These are phyloP conservation scores for Ceratobasidium sp. DNA, from an alignment of 1,284 basidiomycete species.

Conservation along the genomic window DNA sequence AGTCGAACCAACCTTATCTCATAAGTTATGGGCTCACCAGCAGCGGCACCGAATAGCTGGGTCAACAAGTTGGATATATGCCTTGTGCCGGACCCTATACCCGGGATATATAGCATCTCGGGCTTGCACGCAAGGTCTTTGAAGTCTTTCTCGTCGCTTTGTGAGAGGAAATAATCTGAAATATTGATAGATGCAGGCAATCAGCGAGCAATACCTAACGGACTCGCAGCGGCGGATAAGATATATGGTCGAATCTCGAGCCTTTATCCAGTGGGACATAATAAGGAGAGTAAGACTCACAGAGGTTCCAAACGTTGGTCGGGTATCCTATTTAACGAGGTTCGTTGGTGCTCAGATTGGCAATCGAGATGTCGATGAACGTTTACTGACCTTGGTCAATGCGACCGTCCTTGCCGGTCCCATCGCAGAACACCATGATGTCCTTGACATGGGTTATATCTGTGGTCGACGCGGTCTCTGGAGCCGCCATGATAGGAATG, in stretches of 20 bases:
- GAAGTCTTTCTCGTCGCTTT: too few relatives aligned
- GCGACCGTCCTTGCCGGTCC: conserved; percentile 25
- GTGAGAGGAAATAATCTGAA: neutral
- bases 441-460: neutral
- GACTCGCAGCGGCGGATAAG: too few relatives aligned
- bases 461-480: neutral
- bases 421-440: conserved; percentile 38
- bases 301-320: conserved; percentile 31
- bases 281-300: too few relatives aligned
- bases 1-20: neutral
- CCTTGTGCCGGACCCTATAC: conserved; percentile 15
- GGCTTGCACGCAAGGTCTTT: too few relatives aligned
- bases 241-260: too few relatives aligned
- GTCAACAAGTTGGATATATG: neutral
- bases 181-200: too few relatives aligned
- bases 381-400: neutral
- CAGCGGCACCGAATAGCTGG: conserved; percentile 5
- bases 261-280: too few relatives aligned
- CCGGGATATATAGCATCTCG: conserved; percentile 25
- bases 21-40: neutral
- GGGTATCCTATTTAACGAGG: neutral
- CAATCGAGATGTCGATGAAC: too few relatives aligned
- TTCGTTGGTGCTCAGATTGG: too few relatives aligned
- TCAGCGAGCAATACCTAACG: too few relatives aligned
- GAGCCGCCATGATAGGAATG: neutral